Base-by-base conservation (phyloP, 768 basidiomycete species). In the Tulasnella sp. region DNA sequence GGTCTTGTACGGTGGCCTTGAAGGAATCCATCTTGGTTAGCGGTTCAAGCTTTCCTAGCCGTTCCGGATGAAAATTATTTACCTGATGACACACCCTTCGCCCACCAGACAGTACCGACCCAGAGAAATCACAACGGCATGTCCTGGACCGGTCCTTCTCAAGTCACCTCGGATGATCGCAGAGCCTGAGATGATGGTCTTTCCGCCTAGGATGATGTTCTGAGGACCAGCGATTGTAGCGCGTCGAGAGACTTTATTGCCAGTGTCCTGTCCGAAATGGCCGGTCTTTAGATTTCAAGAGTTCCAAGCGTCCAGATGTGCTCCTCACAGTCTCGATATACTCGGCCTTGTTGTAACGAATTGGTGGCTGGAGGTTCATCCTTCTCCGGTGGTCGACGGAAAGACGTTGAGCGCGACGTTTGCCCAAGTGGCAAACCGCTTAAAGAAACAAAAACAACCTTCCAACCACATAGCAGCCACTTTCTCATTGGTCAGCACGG, bases 151-250 rank as follows among this genome's bases (percentile, higher is more conserved):
- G 12, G 94, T 92, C 52, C 96, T 86, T 67, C 95, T 87, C 73
- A 99, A 85, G 82, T 99, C 97, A 1, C 97, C 97, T 69, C 97
- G 91, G 71, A 99, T 91, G 74, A 98, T 94, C 11, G 93, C 93
- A 25, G 90, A 89, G 77, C 89, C 91, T 1, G 95, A 92, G 77
- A 99, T 96, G 82, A 99, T 94, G 1, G 95, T 96, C 85, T 98
- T 97, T 67, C 97, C 97, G 52, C 94, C 95, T 17, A 99, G 90
- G 78, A 98, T 94, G 82, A 99, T 99, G 82, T 97, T 98, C 83
- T 96, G 92, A 14, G 95, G 93, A 1, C 97, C 97, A 75, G 91
- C 90, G 80, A 98, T 97, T 36, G 91, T 91, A 22, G 95, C 94
- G 78, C 93, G 89, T 76, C 94, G 89, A 52, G 94, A 96, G 64